Conservation (phyloP, 441 rosid species). For the Syzygium syzygioides region DNA sequence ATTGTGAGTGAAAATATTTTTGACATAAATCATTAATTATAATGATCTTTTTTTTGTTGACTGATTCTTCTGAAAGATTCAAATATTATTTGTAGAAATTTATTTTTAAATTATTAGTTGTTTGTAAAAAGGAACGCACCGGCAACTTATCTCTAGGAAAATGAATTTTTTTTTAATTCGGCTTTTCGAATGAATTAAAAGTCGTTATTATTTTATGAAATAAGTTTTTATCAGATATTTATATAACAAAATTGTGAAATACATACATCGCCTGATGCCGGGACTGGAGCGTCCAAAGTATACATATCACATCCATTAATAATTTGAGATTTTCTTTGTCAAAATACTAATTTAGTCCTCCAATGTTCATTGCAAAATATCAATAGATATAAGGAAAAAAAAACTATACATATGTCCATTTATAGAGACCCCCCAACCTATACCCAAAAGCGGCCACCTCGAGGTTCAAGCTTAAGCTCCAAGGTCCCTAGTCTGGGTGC, state of each 20-base stretch:
- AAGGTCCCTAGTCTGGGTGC: fast-evolving
- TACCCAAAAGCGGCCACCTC: neutral
- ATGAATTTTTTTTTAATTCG: neutral
- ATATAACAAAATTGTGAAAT: neutral
- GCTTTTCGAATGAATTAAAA: neutral
- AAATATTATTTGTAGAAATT: neutral
- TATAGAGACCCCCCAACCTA: neutral
- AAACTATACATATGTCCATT: too few species aligned
- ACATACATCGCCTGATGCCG: neutral
- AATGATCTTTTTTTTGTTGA: neutral
- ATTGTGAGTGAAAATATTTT: neutral
- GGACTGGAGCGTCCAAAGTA: neutral
- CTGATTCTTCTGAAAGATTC: neutral
- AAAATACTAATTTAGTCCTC: neutral
- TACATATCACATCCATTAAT: neutral
- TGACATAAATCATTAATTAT: neutral
- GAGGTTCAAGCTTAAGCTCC: neutral
- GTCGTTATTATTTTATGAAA: neutral
- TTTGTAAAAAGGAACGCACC: neutral
- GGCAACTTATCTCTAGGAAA: neutral
- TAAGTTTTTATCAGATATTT: neutral
- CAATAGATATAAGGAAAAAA: neutral
- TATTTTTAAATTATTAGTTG: neutral
- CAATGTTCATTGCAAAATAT: neutral
- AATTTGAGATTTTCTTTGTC: neutral